These are phyloP conservation scores for Cercophora newfieldiana DNA, from an alignment of 495 filamentous ascomycete species.

Conservation along the genomic window DNA sequence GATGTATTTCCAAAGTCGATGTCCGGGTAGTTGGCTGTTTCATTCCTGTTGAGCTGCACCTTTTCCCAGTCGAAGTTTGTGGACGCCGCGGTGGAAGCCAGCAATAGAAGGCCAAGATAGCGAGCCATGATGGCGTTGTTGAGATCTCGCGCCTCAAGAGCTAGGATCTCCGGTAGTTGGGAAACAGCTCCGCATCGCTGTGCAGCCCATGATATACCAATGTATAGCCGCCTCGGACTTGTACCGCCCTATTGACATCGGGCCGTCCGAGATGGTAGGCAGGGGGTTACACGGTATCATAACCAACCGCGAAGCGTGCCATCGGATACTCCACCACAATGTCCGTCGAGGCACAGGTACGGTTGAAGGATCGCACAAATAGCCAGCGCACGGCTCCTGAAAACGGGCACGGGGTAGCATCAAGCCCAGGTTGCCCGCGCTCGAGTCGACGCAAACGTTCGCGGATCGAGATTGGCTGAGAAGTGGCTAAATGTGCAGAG, in stretches of 20 bases:
- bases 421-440: neutral
- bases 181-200: too few species aligned
- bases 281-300: neutral
- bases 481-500: neutral
- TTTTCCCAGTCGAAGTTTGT: conserved; percentile 32
- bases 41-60: conserved; percentile 32
- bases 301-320: too few species aligned
- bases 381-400: neutral
- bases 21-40: conserved; percentile 33
- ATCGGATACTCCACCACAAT: neutral
- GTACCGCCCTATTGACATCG: neutral
- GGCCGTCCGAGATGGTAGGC: neutral
- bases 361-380: neutral
- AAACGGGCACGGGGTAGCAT: neutral
- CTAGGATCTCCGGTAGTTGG: too few species aligned
- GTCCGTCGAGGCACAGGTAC: neutral
- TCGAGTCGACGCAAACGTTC: neutral
- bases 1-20: conserved; percentile 37
- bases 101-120: conserved; percentile 1
- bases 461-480: neutral
- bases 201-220: neutral
- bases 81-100: neutral
- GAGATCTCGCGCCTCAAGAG: too few species aligned
- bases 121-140: conserved; percentile 2
- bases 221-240: neutral